A percentile compares a stretch with the other conserved stretches of the same genome.
These are phyloP conservation scores for Termitomyces sp. DNA, from an alignment of 1,284 basidiomycete species.

Conservation along the genomic window DNA sequence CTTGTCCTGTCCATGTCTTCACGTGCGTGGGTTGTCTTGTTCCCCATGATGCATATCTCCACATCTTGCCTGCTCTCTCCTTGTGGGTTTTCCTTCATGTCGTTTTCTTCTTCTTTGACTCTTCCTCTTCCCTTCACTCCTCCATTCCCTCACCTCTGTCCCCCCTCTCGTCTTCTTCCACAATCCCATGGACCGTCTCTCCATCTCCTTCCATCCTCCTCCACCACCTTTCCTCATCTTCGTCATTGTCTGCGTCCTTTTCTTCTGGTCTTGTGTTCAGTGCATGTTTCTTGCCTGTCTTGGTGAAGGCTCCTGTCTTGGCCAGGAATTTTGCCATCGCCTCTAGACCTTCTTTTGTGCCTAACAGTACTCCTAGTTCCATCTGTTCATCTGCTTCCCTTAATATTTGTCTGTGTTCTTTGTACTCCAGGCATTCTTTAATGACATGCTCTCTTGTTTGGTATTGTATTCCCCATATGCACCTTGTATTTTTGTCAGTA, in stretches of 20 bases:
- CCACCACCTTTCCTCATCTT: not conserved
- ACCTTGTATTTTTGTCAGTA: not conserved
- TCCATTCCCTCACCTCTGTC: not conserved
- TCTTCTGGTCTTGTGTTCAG: not conserved
- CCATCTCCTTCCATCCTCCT: not conserved
- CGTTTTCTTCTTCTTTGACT: too few relatives aligned
- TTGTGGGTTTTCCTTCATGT: too few relatives aligned
- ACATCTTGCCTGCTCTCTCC: too few relatives aligned
- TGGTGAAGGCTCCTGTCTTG: not conserved
- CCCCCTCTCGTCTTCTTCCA: too few relatives aligned
- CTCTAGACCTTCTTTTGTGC: not conserved
- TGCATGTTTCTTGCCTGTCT: not conserved
- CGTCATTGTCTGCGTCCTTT: not conserved
- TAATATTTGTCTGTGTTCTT: not conserved
- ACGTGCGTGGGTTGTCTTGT: too few relatives aligned
- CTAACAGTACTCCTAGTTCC: not conserved
- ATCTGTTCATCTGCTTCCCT: too few relatives aligned
- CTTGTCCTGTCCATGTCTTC: too few relatives aligned
- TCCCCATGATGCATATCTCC: too few relatives aligned
- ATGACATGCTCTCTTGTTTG: slow-evolving; percentile 4
- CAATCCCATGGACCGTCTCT: not conserved
- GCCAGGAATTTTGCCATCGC: not conserved
- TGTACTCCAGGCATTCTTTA: not conserved
- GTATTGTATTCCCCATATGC: slow-evolving; percentile 32
- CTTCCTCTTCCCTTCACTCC: not conserved